Evolutionary conservation across 2,329 filamentous ascomycete genomes (phyloP).

Genomic region (Hymenoscyphus fraxineus): DNA sequence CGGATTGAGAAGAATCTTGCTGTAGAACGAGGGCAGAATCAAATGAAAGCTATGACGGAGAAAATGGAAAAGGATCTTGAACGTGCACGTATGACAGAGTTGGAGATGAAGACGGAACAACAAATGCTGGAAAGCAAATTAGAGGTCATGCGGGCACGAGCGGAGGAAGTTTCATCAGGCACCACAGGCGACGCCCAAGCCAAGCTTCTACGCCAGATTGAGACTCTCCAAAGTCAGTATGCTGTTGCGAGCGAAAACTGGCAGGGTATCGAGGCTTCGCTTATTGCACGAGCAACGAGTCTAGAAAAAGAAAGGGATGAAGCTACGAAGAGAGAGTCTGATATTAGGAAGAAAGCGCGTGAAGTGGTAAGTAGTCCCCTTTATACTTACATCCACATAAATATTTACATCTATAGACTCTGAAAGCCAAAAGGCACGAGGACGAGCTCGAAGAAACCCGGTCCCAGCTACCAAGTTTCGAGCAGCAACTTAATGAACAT

Average conservation of each 20-base stretch:
- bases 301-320: slow-evolving; percentile 93
- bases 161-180: slow-evolving; percentile 85
- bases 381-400: background rate
- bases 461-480: slow-evolving; percentile 59
- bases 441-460: slow-evolving; percentile 75
- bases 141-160: slow-evolving; percentile 77
- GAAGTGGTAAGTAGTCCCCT: slow-evolving; percentile 62
- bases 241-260: slow-evolving; percentile 93
- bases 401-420: slow-evolving; percentile 50
- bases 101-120: slow-evolving; percentile 76
- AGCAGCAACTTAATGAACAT: slow-evolving; percentile 59
- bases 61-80: slow-evolving; percentile 71
- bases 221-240: slow-evolving; percentile 94
- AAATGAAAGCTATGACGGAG: slow-evolving; percentile 69
- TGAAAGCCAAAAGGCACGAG: slow-evolving; percentile 59
- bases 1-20: slow-evolving; percentile 75
- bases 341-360: slow-evolving; percentile 83
- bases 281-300: slow-evolving; percentile 70
- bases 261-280: slow-evolving; percentile 88
- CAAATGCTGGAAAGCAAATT: slow-evolving; percentile 81
- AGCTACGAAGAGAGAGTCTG: slow-evolving; percentile 73
- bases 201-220: slow-evolving; percentile 88
- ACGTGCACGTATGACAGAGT: slow-evolving; percentile 62
- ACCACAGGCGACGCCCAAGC: slow-evolving; percentile 78
- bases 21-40: slow-evolving; percentile 64